A percentile compares a stretch with the other conserved stretches of the same genome.
Conservation (phyloP, 352 stramenopile genomes). For the Phytopythium montanum region DNA sequence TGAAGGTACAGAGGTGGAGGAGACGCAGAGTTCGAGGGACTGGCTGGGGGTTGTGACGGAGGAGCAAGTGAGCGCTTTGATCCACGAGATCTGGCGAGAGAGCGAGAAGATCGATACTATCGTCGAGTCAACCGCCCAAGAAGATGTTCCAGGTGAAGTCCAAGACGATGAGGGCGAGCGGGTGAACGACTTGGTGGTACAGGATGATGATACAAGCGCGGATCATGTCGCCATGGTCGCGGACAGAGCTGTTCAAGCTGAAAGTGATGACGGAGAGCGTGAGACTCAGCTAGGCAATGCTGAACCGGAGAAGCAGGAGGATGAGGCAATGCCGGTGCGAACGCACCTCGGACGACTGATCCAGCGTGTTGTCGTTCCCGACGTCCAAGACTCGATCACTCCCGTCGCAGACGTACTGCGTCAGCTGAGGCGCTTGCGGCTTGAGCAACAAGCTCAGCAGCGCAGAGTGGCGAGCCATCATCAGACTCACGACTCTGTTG, state of each 20-base stretch:
- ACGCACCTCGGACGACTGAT: conserved; percentile 4
- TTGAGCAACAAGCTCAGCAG: neutral
- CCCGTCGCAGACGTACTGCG: neutral
- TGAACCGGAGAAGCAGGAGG: neutral
- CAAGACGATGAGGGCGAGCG: conserved; percentile 1
- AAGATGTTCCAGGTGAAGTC: neutral
- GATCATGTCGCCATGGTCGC: neutral
- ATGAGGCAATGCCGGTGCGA: neutral
- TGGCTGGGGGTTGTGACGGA: conserved; percentile 41
- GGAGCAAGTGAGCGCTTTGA: conserved; percentile 39
- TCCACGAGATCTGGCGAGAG: conserved; percentile 43
- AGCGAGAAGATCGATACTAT: conserved; percentile 4
- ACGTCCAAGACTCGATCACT: neutral
- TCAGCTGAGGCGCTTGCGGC: neutral
- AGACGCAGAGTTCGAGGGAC: conserved; percentile 7
- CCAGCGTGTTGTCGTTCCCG: neutral
- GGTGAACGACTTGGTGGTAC: too few relatives aligned
- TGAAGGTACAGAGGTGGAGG: conserved; percentile 10
- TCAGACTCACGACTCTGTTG: too few relatives aligned
- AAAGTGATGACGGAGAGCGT: neutral
- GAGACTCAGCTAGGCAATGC: neutral
- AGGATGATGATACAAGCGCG: too few relatives aligned
- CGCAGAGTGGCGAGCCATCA: too few relatives aligned
- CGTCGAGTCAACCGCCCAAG: neutral
- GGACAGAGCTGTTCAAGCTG: neutral